Base-by-base conservation (phyloP, 2,329 filamentous ascomycete genomes). In the Phoma sp. region DNA sequence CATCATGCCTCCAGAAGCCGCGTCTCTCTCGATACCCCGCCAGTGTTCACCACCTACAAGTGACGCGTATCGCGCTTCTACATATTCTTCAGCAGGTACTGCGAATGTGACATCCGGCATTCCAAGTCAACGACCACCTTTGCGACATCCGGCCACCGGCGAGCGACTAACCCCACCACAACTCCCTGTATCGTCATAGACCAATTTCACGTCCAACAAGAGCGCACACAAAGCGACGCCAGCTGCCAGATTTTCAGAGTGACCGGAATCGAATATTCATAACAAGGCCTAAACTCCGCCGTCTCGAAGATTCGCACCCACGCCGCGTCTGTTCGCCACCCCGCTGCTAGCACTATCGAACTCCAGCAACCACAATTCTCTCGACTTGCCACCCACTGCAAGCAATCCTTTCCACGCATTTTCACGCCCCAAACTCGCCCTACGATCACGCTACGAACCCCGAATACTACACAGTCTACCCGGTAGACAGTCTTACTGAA, bases 161-260 rank as follows among this genome's bases (percentile, higher is more conserved):
- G 49, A 51, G 19, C 50, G 48, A 39, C 51, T 50, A 57, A 65
- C 68, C 60, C 64, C 65, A 65, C 64, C 61, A 63, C 57, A 63
- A 31, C 29, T 41, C 32, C 24, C 27, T 50, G 59, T 60, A 67
- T 72, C 71, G 68, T 73, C 71, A 72, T 70, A 57, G 65, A 68
- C 44, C 53, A 10, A 3, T 12, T 31, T 10, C 51, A 59, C 60
- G 51, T 56, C 60, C 67, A 51, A 51, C 48, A 40, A 63, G 21
- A 50, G 12, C 32, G 43, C 36, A 51, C 53, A 51, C 55, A 36
- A 55, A 57, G 13, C 17, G 45, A 24, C 15, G 2, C 33, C 10
- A 38, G 19, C n/a, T 27, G 12, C 25, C 22, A 37, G 37, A 41
- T 22, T 38, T 6, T 38, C 36, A 17, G 19, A 27, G 13, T 13